phyloP scores from a whole-genome alignment of 2,329 filamentous ascomycete genomes.

The Fragosphaeria purpurea region DNA sequence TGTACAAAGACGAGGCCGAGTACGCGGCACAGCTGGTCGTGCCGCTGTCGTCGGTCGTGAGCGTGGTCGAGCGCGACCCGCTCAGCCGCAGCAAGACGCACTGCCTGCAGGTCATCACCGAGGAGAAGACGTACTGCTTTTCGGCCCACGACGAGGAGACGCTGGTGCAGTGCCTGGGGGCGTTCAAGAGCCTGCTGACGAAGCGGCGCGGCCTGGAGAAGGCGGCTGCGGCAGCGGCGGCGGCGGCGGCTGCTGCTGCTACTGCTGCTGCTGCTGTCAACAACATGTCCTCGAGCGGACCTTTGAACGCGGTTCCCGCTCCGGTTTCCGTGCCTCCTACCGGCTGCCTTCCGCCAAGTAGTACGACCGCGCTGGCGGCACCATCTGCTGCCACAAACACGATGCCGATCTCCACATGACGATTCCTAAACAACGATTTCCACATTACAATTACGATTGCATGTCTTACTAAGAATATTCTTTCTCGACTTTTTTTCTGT shows the following conservation, averaged over 20 bases:
- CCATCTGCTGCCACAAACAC: too few relatives aligned
- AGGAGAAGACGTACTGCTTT: slow-evolving; percentile 76
- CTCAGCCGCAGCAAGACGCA: slow-evolving; percentile 73
- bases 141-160: slow-evolving; percentile 72
- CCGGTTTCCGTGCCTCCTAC: too few relatives aligned
- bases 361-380: too few relatives aligned
- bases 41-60: slow-evolving; percentile 67
- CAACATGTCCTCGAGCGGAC: too few relatives aligned
- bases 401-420: too few relatives aligned
- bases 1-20: slow-evolving; percentile 90
- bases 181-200: slow-evolving; percentile 75
- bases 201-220: slow-evolving; percentile 56
- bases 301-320: too few relatives aligned
- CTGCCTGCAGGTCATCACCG: slow-evolving; percentile 87
- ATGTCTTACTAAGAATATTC: too few relatives aligned
- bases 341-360: too few relatives aligned
- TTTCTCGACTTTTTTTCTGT: too few relatives aligned
- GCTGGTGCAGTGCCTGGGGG: slow-evolving; percentile 75
- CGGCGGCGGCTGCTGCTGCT: slow-evolving; percentile 4
- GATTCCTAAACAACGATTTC: too few relatives aligned
- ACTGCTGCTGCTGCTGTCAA: background rate
- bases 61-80: slow-evolving; percentile 86
- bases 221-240: slow-evolving; percentile 28
- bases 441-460: too few relatives aligned
- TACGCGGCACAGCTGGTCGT: slow-evolving; percentile 80